Evolutionary conservation across 495 filamentous ascomycete genomes (phyloP).

Genomic region (Podospora appendiculata): DNA sequence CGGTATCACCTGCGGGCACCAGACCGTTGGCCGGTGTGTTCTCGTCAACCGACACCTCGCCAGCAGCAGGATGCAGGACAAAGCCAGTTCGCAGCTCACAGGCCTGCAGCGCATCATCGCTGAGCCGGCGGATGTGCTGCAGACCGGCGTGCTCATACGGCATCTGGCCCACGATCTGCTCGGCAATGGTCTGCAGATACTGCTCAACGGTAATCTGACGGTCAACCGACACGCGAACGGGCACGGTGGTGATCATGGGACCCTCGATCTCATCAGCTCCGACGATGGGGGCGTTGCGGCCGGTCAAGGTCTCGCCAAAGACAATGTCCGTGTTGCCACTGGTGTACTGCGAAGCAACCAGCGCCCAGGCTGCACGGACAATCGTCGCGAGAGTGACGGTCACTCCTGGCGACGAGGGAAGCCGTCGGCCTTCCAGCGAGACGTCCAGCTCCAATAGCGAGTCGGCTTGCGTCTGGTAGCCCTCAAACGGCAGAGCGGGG

Average conservation of each 20-base stretch:
- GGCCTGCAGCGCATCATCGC: conserved; percentile 52
- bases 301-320: conserved; percentile 50
- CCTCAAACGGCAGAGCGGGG: conserved; percentile 45
- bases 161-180: conserved; percentile 43
- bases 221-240: conserved; percentile 44
- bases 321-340: conserved; percentile 45
- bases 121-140: conserved; percentile 58
- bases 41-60: conserved; percentile 18
- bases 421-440: conserved; percentile 23
- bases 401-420: background rate
- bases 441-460: conserved; percentile 45
- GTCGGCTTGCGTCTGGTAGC: conserved; percentile 47
- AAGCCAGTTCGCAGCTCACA: conserved; percentile 48
- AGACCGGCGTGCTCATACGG: conserved; percentile 62
- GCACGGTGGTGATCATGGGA: conserved; percentile 59
- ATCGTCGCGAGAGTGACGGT: conserved; percentile 48
- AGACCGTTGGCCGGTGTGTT: conserved; percentile 43
- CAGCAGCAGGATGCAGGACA: conserved; percentile 37
- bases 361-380: conserved; percentile 56
- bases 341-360: conserved; percentile 44
- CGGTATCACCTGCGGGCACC: conserved; percentile 36
- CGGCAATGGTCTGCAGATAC: conserved; percentile 46
- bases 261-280: conserved; percentile 47
- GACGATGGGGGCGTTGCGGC: conserved; percentile 43
- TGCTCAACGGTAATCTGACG: conserved; percentile 18